Evolutionary conservation across 257 asterid species (phyloP).

Genomic region (Prunella vulgaris): DNA sequence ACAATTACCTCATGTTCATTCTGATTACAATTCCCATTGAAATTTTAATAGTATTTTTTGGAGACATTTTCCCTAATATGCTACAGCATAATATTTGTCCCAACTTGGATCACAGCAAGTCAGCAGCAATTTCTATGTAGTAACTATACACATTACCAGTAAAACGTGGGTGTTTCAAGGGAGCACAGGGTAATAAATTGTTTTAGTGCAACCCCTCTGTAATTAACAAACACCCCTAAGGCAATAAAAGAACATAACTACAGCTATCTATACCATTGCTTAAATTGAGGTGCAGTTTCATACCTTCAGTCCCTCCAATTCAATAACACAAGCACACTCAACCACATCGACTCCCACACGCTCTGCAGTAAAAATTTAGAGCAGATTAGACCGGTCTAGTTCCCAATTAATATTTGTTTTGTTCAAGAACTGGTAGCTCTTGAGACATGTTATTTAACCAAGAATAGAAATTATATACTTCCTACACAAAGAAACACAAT

Average conservation of each 20-base stretch:
- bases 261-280: neutral
- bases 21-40: neutral
- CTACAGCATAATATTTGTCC: neutral
- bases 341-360: slow-evolving; percentile 75
- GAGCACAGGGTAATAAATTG: neutral
- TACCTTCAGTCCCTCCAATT: slow-evolving; percentile 83
- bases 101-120: neutral
- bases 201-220: neutral
- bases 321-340: slow-evolving; percentile 90
- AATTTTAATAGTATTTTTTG: too few species aligned
- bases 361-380: slow-evolving; percentile 46
- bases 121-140: neutral
- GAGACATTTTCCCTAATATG: neutral
- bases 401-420: neutral
- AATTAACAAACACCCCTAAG: neutral
- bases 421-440: too few species aligned
- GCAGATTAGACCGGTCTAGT: slow-evolving; percentile 18
- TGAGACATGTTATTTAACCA: neutral
- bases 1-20: neutral
- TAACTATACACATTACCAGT: neutral
- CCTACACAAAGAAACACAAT: neutral
- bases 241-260: neutral
- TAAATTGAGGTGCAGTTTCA: slow-evolving; percentile 9
- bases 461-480: neutral
- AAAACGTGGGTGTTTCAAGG: neutral